A percentile compares a stretch with the other conserved stretches of the same genome.
Conservation (phyloP, 2,329 filamentous ascomycete species). For the Pestalotiopsis sp. region DNA sequence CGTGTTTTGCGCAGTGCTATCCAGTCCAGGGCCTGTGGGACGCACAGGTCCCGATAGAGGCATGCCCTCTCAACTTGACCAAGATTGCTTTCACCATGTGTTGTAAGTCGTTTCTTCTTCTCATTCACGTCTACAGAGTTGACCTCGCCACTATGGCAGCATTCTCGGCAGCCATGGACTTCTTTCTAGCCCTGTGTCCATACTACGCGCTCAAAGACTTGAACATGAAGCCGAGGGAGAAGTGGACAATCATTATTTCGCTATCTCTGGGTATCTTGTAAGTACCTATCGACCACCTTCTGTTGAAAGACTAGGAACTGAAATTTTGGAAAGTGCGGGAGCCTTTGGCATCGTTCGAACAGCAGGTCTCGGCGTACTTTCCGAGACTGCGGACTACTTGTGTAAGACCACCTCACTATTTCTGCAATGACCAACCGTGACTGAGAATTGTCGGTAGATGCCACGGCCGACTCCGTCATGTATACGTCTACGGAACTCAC, state of each 20-base stretch:
- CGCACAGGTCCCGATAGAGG: slow-evolving; percentile 9
- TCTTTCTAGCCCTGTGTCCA: slow-evolving; percentile 21
- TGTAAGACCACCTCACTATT: slow-evolving; percentile 11
- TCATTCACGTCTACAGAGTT: neutral
- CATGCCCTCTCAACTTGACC: slow-evolving; percentile 18
- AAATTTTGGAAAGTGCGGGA: slow-evolving; percentile 14
- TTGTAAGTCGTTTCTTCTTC: slow-evolving; percentile 14
- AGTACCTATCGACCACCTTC: neutral
- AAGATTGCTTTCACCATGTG: slow-evolving; percentile 20
- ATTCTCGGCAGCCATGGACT: slow-evolving; percentile 22
- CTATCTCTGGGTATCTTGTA: slow-evolving; percentile 22
- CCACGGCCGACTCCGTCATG: slow-evolving; percentile 20
- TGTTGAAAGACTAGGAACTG: neutral
- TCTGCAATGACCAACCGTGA: neutral
- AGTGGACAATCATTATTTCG: slow-evolving; percentile 19
- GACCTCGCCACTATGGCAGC: slow-evolving; percentile 12
- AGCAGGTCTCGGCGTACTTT: slow-evolving; percentile 14
- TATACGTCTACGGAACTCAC: slow-evolving; percentile 21
- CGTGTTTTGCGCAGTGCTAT: slow-evolving; percentile 19
- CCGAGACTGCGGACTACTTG: slow-evolving; percentile 16
- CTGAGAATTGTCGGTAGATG: slow-evolving; percentile 11
- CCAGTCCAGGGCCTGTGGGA: slow-evolving; percentile 20
- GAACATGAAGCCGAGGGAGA: slow-evolving; percentile 22
- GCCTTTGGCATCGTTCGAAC: slow-evolving; percentile 20
- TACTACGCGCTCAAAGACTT: slow-evolving; percentile 20